Evolutionary conservation across 148 eudicot genomes (phyloP).

Genomic region (Chenopodium berlandieri): DNA sequence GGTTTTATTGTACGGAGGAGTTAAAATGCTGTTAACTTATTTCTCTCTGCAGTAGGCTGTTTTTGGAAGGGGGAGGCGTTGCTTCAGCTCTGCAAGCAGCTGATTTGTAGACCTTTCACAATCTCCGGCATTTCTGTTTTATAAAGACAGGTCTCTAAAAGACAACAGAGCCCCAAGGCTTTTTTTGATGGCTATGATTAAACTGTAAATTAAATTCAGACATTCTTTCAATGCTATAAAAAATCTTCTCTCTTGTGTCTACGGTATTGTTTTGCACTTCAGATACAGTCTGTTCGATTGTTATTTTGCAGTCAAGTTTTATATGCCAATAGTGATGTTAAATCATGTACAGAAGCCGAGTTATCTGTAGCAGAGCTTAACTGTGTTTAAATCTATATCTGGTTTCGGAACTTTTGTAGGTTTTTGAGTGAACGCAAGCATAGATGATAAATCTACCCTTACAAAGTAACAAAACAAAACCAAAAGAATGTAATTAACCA

Average conservation of each 20-base stretch:
- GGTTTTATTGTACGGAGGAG: background rate
- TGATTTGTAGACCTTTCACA: background rate
- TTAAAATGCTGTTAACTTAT: background rate
- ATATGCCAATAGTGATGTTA: no score
- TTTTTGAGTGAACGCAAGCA: conserved; percentile 28
- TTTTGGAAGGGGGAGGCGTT: background rate
- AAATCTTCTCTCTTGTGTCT: background rate
- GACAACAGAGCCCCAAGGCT: background rate
- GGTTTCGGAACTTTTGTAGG: background rate
- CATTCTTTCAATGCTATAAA: background rate
- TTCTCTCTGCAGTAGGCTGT: background rate
- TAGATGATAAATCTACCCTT: conserved; percentile 7
- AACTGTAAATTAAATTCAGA: conserved; percentile 4
- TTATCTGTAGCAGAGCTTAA: background rate
- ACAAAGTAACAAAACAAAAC: conserved; percentile 5
- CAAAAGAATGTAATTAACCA: background rate
- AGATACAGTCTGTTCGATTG: background rate
- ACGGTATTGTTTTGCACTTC: background rate
- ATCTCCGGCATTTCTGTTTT: background rate
- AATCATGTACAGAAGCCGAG: background rate
- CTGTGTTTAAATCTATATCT: background rate
- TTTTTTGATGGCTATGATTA: background rate
- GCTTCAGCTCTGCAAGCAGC: conserved; percentile 12
- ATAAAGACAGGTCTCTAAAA: background rate
- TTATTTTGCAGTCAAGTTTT: background rate